phyloP scores from a whole-genome alignment of 2,329 filamentous ascomycete species.

The Myriosclerotinia duriaeana region DNA sequence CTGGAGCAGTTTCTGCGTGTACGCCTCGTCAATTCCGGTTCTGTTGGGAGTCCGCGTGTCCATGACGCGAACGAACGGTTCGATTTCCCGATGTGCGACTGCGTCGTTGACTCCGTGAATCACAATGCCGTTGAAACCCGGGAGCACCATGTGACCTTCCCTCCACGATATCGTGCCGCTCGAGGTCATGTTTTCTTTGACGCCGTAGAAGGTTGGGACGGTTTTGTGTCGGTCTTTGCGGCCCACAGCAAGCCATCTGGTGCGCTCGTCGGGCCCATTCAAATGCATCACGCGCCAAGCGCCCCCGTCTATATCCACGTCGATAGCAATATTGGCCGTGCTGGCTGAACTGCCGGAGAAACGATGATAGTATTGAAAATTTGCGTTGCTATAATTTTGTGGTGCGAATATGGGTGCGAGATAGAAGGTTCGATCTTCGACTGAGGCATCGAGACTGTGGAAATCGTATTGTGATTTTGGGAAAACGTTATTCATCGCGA shows the following conservation, averaged over 20 bases:
- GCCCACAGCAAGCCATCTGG: conserved; percentile 8
- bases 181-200: neutral
- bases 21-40: neutral
- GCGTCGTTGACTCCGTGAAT: conserved; percentile 4
- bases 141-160: neutral
- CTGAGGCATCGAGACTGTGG: neutral
- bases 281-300: conserved; percentile 7
- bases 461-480: neutral
- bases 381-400: neutral
- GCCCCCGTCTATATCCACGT: conserved; percentile 17
- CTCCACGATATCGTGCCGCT: neutral
- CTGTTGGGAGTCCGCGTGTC: neutral
- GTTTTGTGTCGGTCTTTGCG: neutral
- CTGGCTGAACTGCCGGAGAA: conserved; percentile 10
- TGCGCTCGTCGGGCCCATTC: conserved; percentile 3
- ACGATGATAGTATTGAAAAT: conserved; percentile 23
- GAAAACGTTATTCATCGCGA: conserved; percentile 24
- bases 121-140: neutral
- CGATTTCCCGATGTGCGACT: neutral
- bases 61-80: conserved; percentile 23
- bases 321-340: conserved; percentile 4
- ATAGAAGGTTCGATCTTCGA: conserved; percentile 10
- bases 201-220: neutral
- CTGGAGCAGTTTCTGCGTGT: neutral
- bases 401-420: conserved; percentile 15